phyloP scores from a whole-genome alignment of 2,329 filamentous ascomycete genomes.

The Calonectria hawksworthii region DNA sequence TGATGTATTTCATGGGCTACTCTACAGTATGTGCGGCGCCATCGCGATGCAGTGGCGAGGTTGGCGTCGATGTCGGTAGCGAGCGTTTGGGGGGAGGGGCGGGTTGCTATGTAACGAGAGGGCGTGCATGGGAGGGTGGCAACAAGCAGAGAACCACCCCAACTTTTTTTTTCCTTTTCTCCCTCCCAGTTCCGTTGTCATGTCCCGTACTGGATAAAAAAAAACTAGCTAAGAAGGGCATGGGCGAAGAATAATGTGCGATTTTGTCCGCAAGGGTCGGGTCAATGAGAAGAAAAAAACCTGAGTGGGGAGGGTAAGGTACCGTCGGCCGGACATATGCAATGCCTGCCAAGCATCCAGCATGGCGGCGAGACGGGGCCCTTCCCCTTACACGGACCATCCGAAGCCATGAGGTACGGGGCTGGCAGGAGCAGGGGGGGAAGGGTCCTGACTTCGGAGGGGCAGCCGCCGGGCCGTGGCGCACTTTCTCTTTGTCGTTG shows the following conservation, averaged over 20 bases:
- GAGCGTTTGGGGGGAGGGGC: neutral
- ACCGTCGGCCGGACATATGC: conserved; percentile 19
- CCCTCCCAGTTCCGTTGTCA: neutral
- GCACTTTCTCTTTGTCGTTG: conserved; percentile 27
- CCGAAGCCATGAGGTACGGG: conserved; percentile 1
- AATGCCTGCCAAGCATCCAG: conserved; percentile 7
- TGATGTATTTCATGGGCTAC: neutral
- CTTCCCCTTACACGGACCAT: conserved; percentile 24
- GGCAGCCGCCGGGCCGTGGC: conserved; percentile 24
- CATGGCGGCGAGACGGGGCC: conserved; percentile 1
- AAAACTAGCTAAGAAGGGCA: neutral
- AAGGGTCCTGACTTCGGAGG: conserved; percentile 29
- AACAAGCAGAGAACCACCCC: neutral
- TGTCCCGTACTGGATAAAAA: neutral
- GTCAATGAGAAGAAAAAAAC: neutral
- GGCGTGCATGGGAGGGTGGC: neutral
- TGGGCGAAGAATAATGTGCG: neutral
- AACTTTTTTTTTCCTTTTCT: neutral
- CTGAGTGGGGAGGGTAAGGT: conserved; percentile 17
- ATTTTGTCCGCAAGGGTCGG: neutral
- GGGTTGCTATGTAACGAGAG: neutral
- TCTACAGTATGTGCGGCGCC: neutral
- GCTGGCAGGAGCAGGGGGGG: neutral
- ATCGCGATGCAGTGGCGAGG: neutral
- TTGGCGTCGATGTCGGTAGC: neutral